A percentile compares a stretch with the other conserved stretches of the same genome.
phyloP scores from a whole-genome alignment of 148 eudicot species.

The Vaccinium darrowii region DNA sequence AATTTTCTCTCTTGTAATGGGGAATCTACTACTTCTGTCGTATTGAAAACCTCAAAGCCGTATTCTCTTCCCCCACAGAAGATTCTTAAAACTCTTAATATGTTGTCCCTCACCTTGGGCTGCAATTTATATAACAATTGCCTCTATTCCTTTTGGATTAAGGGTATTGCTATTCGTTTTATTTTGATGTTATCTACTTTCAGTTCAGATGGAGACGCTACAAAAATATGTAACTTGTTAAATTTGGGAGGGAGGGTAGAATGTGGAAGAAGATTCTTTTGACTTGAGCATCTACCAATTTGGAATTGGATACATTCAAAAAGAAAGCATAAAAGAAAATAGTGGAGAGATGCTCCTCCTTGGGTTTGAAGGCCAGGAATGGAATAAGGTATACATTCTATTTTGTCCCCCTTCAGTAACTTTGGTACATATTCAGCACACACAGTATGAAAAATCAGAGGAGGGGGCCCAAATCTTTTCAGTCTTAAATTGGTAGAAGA shows the following conservation, averaged over 20 bases:
- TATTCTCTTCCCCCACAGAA: slow-evolving; percentile 22
- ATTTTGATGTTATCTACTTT: slow-evolving; percentile 17
- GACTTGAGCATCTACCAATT: slow-evolving; percentile 59
- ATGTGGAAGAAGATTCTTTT: slow-evolving; percentile 59
- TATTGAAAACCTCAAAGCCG: slow-evolving; percentile 38
- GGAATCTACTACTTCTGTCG: slow-evolving; percentile 62
- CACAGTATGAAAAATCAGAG: slow-evolving; percentile 25
- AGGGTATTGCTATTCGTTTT: slow-evolving; percentile 15
- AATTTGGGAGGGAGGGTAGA: slow-evolving; percentile 18
- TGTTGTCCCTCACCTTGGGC: slow-evolving; percentile 18
- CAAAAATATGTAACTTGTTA: slow-evolving; percentile 23
- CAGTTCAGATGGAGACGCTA: slow-evolving; percentile 30
- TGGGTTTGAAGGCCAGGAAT: slow-evolving; percentile 63
- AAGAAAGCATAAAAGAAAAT: slow-evolving; percentile 28
- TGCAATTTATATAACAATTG: slow-evolving; percentile 19
- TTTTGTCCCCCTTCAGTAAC: slow-evolving; percentile 65
- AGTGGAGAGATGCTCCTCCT: slow-evolving; percentile 56
- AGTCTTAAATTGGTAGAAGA: slow-evolving; percentile 36
- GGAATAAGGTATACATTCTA: slow-evolving; percentile 65
- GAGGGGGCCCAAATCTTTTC: slow-evolving; percentile 30
- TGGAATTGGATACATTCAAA: slow-evolving; percentile 53
- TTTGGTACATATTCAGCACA: slow-evolving; percentile 78
- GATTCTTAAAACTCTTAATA: slow-evolving; percentile 11
- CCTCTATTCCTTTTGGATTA: slow-evolving; percentile 12
- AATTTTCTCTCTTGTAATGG: slow-evolving; percentile 51